These are phyloP conservation scores for Dioscorea cayenensis DNA, from an alignment of 116 monocot genomes.

Conservation along the genomic window DNA sequence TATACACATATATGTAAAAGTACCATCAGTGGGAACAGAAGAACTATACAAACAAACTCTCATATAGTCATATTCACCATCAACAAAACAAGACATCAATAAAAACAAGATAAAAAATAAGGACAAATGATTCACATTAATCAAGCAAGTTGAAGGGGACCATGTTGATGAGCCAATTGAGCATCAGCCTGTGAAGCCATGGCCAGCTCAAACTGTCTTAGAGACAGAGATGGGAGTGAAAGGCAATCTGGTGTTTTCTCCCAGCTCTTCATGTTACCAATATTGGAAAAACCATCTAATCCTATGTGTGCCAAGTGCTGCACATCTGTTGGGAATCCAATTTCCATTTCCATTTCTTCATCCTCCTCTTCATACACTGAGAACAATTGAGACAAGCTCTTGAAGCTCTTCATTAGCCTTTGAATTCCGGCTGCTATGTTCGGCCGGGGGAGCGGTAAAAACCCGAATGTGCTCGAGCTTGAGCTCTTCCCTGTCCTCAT, in stretches of 20 bases:
- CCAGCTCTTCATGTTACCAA: slow-evolving; percentile 5
- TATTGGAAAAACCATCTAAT: slow-evolving; percentile 45
- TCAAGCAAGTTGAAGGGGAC: background rate
- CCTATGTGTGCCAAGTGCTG: slow-evolving; percentile 87
- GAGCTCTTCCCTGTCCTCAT: background rate
- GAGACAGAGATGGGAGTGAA: slow-evolving; percentile 4
- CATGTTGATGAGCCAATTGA: background rate
- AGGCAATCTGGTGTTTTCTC: background rate
- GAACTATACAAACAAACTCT: background rate
- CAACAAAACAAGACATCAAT: background rate
- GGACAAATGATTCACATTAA: background rate
- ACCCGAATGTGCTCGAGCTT: slow-evolving; percentile 9
- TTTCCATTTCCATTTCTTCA: slow-evolving; percentile 61
- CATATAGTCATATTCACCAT: background rate
- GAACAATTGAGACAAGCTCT: slow-evolving; percentile 52
- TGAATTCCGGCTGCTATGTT: slow-evolving; percentile 45
- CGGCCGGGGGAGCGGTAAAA: slow-evolving; percentile 13
- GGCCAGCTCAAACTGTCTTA: slow-evolving; percentile 14
- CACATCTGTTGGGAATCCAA: slow-evolving; percentile 84
- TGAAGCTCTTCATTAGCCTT: slow-evolving; percentile 54
- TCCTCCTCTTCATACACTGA: slow-evolving; percentile 29
- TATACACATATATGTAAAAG: no score
- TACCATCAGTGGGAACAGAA: background rate
- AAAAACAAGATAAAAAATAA: background rate
- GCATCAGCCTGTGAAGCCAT: slow-evolving; percentile 9